These are phyloP conservation scores for Colletotrichum spaethianum DNA, from an alignment of 2,329 filamentous ascomycete genomes.

Conservation along the genomic window DNA sequence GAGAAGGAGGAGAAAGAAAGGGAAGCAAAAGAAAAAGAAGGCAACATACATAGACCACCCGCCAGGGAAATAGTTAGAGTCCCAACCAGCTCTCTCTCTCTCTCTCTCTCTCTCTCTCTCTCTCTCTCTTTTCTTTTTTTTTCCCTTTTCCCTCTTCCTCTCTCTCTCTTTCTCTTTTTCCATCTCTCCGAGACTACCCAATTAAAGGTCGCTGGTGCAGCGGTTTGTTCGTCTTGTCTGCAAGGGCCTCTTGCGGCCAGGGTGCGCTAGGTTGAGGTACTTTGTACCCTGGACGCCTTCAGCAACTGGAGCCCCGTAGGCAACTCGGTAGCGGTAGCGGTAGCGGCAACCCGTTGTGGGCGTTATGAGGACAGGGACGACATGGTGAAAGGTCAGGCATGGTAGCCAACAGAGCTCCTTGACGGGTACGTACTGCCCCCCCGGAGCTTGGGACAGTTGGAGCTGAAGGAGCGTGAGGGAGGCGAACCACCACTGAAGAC, in stretches of 20 bases:
- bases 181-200: neutral
- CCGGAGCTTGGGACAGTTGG: constrained; percentile 7
- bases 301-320: neutral
- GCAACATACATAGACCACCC: constrained; percentile 8
- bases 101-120: neutral
- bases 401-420: neutral
- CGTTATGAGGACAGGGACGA: neutral
- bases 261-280: constrained; percentile 24
- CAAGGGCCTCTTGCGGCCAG: constrained; percentile 37
- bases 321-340: constrained; percentile 7
- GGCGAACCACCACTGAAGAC: constrained; percentile 8
- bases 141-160: neutral
- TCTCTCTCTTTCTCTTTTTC: neutral
- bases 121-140: neutral
- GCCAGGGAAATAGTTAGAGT: constrained; percentile 7
- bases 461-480: constrained; percentile 25
- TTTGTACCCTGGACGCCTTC: constrained; percentile 7
- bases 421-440: constrained; percentile 24
- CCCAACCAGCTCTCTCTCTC: constrained; percentile 1
- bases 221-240: constrained; percentile 33
- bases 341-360: constrained; percentile 7
- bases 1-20: neutral
- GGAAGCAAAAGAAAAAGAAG: constrained; percentile 7
- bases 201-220: constrained; percentile 15
- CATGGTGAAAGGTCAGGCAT: constrained; percentile 3